Evolutionary conservation across 306 rosid genomes (phyloP).

Genomic region (Ceratonia siliqua): DNA sequence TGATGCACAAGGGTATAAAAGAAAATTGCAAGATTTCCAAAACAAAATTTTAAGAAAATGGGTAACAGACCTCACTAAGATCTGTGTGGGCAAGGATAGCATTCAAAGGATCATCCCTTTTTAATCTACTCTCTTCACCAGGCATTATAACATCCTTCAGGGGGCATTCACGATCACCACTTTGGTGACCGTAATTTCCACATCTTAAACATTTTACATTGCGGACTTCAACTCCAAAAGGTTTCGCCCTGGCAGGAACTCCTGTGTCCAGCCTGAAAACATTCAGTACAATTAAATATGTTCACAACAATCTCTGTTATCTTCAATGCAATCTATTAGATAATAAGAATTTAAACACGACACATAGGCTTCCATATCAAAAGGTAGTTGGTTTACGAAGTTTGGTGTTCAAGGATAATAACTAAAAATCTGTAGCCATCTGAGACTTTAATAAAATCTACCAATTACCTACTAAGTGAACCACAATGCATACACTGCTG

Average conservation of each 20-base stretch:
- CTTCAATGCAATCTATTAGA: not conserved
- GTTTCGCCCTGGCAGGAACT: constrained; percentile 75
- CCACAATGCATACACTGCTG: not conserved
- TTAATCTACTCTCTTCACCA: constrained; percentile 79
- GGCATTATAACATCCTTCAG: constrained; percentile 94
- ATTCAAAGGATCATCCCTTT: constrained; percentile 94
- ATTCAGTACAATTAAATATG: constrained; percentile 30
- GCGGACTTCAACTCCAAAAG: constrained; percentile 93
- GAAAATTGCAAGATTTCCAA: constrained; percentile 1
- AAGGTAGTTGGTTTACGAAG: constrained; percentile 3
- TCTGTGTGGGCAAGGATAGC: constrained; percentile 86
- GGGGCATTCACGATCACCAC: constrained; percentile 98
- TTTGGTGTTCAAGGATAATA: constrained; percentile 3
- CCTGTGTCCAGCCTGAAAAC: constrained; percentile 85
- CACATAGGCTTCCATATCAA: constrained; percentile 1
- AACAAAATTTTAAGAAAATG: constrained; percentile 13
- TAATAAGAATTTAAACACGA: constrained; percentile 11
- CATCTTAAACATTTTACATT: constrained; percentile 94
- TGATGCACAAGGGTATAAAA: not conserved
- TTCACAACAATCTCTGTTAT: constrained; percentile 6
- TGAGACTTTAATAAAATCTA: not conserved
- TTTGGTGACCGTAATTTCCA: constrained; percentile 89
- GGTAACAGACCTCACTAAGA: constrained; percentile 66
- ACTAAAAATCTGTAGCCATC: constrained; percentile 14
- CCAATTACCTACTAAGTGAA: not conserved